Base-by-base conservation (phyloP, 768 basidiomycete species). In the Leccinum incarnatum region DNA sequence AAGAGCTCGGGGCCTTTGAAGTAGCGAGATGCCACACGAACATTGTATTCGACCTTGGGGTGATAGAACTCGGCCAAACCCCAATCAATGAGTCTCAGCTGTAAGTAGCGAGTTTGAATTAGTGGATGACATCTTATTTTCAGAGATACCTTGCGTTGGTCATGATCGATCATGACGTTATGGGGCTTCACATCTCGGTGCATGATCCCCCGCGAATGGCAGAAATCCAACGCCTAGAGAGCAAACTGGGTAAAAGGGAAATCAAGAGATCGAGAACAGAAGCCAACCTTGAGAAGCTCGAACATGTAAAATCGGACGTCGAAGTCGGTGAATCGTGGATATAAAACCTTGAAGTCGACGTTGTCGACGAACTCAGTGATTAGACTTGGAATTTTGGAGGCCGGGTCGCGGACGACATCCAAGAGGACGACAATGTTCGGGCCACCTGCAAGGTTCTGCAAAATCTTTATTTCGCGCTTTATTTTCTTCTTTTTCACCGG, bases 401-500 rank as follows among this genome's bases (percentile, higher is more conserved):
- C 86, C 37, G 89, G 91, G 77, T 98, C 96, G 66, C 96, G 86
- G 60, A 98, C 96, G 65, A 98, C 94, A 71, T 98, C 96, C 61
- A 98, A 80, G 53, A 98, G 81, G 7, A 89, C 89, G 51, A 98
- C 92, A 62, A 98, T 82, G 74, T 98, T 98, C 3, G 95, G 95
- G 6, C 96, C 96, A 25, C 96, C 95, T 0, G 95, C 93, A 30
- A 98, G 81, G 72, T 98, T 97, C 76, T 95, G 94, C 25, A 98
- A 78, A 68, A 98, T 96, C 81, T 98, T 98, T 74, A 98, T 97
- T 78, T 98, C 96, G 62, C 96, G 84, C 78, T 98, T 98, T 77
- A 98, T 98, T 79, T 98, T 98, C 85, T 98, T 98, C 86, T 98
- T 98, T 83, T 98, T 98, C 42, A 98, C 95, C 0, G 96, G 96